Evolutionary conservation across 352 stramenopile genomes (phyloP), one percentile per base, ranked within the genome.

Genomic region (Halophytophthora batemanensis): DNA sequence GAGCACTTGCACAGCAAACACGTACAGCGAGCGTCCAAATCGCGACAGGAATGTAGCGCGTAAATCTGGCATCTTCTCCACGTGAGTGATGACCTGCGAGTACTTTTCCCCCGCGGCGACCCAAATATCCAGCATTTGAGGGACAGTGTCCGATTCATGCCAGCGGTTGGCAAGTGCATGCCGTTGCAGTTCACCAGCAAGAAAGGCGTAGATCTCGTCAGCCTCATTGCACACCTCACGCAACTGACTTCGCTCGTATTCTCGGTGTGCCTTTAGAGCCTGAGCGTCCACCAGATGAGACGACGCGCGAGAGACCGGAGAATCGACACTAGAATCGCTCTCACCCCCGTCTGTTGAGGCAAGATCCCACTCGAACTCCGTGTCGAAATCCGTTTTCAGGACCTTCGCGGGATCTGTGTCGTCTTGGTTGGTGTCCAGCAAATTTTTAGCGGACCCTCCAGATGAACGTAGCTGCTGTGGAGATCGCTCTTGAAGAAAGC

Each of bases 31-130:
- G 0, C 52, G 52, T 1, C 74, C 81, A 55, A 86, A 91, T 0
- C 78, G 72, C 13, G 66, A 36, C 2, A 87, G 64, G 17, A 80
- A 56, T 2, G 49, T 52, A 13, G 59, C 62, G 46, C 74, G 59
- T 18, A 68, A 56, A 8, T 74, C 11, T 17, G 51, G 11, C 17
- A 45, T 42, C 15, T 41, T 8, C 2, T 80, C 67, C 7, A 83
- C 50, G 11, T 74, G 54, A 2, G 46, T 64, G 23, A 90, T 65
- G 7, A 76, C 74, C 14, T 85, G 62, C 1, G 78, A 66, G 33
- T 90, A 87, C n/a, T 82, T 86, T 59, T 88, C 73, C 2, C 75
- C 71, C 8, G 81, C 77, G 3, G 77, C 63, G 17, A 82, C 67
- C 77, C 74, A 86, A 4, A 86, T 73, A 25, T 89, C 77, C 15